These are phyloP conservation scores for Pinus tabuliformis DNA, from an alignment of 75 land plant genomes.

Conservation along the genomic window DNA sequence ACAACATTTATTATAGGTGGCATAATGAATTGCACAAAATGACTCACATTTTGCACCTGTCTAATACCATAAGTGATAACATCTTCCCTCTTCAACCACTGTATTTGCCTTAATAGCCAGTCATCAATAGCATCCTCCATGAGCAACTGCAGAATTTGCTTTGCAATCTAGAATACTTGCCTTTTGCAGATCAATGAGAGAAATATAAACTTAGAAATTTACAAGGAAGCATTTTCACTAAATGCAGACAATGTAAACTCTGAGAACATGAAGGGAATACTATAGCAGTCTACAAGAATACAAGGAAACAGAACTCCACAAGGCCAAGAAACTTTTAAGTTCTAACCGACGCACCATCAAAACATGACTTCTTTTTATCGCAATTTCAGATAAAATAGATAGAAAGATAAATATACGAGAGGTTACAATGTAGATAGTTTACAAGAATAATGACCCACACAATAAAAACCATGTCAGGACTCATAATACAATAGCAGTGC, in stretches of 20 bases:
- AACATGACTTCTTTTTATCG: neutral
- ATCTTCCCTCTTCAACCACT: conserved; percentile 84
- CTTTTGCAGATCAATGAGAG: conserved; percentile 49
- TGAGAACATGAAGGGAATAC: too few relatives aligned
- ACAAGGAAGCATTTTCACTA: neutral
- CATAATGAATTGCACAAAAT: neutral
- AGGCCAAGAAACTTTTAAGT: neutral
- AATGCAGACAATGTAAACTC: neutral
- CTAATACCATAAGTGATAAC: conserved; percentile 73
- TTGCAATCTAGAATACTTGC: conserved; percentile 97
- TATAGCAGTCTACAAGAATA: too few relatives aligned
- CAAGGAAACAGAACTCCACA: neutral
- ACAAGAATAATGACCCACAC: too few relatives aligned
- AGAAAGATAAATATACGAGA: too few relatives aligned
- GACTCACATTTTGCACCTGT: conserved; percentile 80
- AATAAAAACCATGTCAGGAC: too few relatives aligned
- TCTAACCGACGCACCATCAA: neutral
- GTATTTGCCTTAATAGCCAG: conserved; percentile 80
- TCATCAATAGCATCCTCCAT: conserved; percentile 99
- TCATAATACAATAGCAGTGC: too few relatives aligned
- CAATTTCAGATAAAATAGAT: too few relatives aligned
- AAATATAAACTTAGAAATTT: neutral
- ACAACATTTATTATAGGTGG: too few relatives aligned
- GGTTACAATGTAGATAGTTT: too few relatives aligned
- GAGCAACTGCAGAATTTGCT: conserved; percentile 86